phyloP scores from a whole-genome alignment of 75 land plant species.

The Cunninghamia lanceolata region DNA sequence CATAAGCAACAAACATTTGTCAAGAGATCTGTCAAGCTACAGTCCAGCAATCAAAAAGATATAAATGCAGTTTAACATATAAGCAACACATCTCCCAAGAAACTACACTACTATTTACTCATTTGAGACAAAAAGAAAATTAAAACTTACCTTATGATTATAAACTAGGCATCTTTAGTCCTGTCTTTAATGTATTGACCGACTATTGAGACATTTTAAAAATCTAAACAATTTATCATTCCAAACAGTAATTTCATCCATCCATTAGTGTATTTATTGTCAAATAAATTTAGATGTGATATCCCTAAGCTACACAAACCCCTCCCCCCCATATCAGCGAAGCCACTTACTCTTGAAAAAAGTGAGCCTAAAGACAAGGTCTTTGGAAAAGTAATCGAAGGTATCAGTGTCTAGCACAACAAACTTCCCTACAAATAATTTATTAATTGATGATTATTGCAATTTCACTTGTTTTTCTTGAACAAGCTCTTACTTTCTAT shows the following conservation, averaged over 20 bases:
- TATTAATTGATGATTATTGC: not conserved
- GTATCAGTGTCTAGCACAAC: not conserved
- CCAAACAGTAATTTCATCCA: not conserved
- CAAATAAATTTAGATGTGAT: not conserved
- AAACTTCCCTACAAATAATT: not conserved
- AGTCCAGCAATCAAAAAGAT: not conserved
- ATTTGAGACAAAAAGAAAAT: not conserved
- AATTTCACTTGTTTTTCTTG: not conserved
- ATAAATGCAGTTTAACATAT: not conserved
- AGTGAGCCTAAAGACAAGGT: not conserved
- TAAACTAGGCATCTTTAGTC: constrained; percentile 94
- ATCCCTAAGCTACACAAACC: not conserved
- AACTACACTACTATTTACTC: not conserved
- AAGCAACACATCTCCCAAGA: not conserved
- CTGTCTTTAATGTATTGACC: constrained; percentile 98
- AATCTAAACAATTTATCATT: constrained; percentile 47
- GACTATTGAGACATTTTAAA: constrained; percentile 97
- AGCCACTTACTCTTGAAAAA: not conserved
- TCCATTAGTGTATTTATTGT: not conserved
- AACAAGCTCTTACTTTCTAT: not conserved
- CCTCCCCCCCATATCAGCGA: not conserved
- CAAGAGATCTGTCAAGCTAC: not conserved
- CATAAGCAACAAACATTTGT: constrained; percentile 9
- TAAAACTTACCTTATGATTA: constrained; percentile 77
- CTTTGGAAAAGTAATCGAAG: not conserved